A percentile compares a stretch with the other conserved stretches of the same genome.
phyloP scores from a whole-genome alignment of 2,329 filamentous ascomycete species.

The Penicillium sp. region DNA sequence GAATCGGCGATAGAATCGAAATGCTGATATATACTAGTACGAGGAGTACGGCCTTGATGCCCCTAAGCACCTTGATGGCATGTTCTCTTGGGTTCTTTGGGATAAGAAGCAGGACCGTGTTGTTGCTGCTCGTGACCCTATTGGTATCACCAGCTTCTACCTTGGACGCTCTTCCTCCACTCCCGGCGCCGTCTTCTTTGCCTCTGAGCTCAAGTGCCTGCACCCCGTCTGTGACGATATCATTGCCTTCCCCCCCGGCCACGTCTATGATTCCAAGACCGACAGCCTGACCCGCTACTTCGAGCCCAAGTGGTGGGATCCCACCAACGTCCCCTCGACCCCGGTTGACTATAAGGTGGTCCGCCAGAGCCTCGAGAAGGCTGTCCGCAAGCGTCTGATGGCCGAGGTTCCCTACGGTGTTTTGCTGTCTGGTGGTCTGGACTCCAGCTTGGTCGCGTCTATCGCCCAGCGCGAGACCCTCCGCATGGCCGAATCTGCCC shows the following conservation, averaged over 20 bases:
- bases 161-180: slow-evolving; percentile 84
- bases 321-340: slow-evolving; percentile 69
- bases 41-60: slow-evolving; percentile 88
- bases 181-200: slow-evolving; percentile 86
- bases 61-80: slow-evolving; percentile 91
- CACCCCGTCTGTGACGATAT: slow-evolving; percentile 94
- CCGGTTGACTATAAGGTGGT: slow-evolving; percentile 82
- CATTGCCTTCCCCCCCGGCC: slow-evolving; percentile 87
- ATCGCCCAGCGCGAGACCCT: slow-evolving; percentile 93
- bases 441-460: slow-evolving; percentile 90
- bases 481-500: slow-evolving; percentile 64
- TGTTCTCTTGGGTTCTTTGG: slow-evolving; percentile 99
- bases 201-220: slow-evolving; percentile 92
- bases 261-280: slow-evolving; percentile 93
- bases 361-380: slow-evolving; percentile 77
- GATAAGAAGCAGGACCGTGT: slow-evolving; percentile 92
- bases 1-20: not conserved
- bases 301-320: slow-evolving; percentile 89
- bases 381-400: slow-evolving; percentile 96
- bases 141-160: slow-evolving; percentile 96
- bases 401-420: slow-evolving; percentile 98
- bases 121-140: slow-evolving; percentile 91
- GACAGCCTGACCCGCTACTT: slow-evolving; percentile 83
- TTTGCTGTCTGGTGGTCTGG: slow-evolving; percentile 87
- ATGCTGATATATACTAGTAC: slow-evolving; percentile 59